Base-by-base conservation (phyloP, 2,329 filamentous ascomycete species). In the Diaporthe sp. region DNA sequence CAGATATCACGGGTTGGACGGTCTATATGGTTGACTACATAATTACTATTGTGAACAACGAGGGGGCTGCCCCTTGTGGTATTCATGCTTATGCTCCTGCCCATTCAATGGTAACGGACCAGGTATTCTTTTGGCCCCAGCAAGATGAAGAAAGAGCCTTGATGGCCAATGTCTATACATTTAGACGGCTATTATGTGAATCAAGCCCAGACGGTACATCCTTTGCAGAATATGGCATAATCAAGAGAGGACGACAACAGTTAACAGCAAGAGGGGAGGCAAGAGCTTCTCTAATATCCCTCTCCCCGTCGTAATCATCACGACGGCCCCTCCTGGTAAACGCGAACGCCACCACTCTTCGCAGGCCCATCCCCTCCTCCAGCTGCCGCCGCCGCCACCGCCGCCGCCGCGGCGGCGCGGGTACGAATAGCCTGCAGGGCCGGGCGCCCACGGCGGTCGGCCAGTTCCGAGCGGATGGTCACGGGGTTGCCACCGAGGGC, bases 401-500 rank as follows among this genome's bases (percentile, higher is more conserved):
- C 34, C 7, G n/a, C n/a, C n/a, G n/a, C n/a, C n/a, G n/a, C n/a
- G n/a, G 31, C 65, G 1, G 49, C 49, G 4, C 65, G 65, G 4
- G 65, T 70, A 8, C 57, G 70, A 42, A 75, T 73, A 19, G 70
- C 58, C 74, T 71, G 57, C 51, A 73, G 55, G 12, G 74, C 68
- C 42, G 68, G 74, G 34, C 67, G 55, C 7, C 74, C 74, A 12
- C 74, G 60, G 31, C 74, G 42, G 46, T 65, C 68, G 3, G 74
- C 74, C 25, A 75, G 58, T 2, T 46, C 57, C 25, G 74, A 75
- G 42, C 10, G 65, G 34, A 70, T 70, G 49, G 65, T 70, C 3
- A 70, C 65, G 15, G 46, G 46, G n/a, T 70, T 70, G 2, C 65
- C 65, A 2, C 65, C 22, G 22, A 70, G 65, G 65, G 65, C 65